A percentile compares a stretch with the other conserved stretches of the same genome.
Evolutionary conservation across 371 early-diverging fungal genomes (phyloP).

Genomic region (Mucor racemosus): DNA sequence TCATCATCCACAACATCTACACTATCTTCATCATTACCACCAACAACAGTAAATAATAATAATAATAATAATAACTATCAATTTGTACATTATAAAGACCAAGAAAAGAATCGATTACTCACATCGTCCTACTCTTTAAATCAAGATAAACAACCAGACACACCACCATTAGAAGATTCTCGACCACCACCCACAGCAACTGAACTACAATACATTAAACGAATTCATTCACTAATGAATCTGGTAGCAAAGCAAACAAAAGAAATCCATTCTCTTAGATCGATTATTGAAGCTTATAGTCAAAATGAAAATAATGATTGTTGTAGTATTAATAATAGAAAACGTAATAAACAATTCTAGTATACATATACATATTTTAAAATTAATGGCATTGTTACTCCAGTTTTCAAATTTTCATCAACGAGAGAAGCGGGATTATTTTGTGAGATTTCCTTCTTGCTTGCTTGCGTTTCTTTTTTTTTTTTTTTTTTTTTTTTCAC

Average conservation of each 20-base stretch:
- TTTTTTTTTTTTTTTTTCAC: no score
- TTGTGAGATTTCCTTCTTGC: background rate
- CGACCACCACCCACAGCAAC: slow-evolving; percentile 16
- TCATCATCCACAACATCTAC: background rate
- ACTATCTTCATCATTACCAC: background rate
- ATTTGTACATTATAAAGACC: slow-evolving; percentile 1
- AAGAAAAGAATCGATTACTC: background rate
- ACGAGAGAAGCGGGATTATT: background rate
- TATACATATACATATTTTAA: background rate
- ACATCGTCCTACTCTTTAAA: slow-evolving; percentile 3
- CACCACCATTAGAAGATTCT: background rate
- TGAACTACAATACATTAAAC: slow-evolving; percentile 29
- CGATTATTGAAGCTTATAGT: slow-evolving; percentile 20
- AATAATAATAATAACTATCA: background rate
- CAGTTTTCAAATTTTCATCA: no score
- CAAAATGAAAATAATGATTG: slow-evolving; percentile 10
- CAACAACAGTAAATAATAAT: background rate
- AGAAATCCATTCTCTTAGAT: slow-evolving; percentile 26
- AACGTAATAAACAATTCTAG: slow-evolving; percentile 24
- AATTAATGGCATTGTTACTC: no score
- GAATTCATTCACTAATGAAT: slow-evolving; percentile 25
- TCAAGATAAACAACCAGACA: background rate
- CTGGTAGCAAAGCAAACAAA: slow-evolving; percentile 26
- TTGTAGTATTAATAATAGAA: slow-evolving; percentile 15
- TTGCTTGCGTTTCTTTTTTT: background rate